Evolutionary conservation across 345 rosid species (phyloP), one percentile per base, ranked within the genome.

Genomic region (Arabidopsis arenosa): DNA sequence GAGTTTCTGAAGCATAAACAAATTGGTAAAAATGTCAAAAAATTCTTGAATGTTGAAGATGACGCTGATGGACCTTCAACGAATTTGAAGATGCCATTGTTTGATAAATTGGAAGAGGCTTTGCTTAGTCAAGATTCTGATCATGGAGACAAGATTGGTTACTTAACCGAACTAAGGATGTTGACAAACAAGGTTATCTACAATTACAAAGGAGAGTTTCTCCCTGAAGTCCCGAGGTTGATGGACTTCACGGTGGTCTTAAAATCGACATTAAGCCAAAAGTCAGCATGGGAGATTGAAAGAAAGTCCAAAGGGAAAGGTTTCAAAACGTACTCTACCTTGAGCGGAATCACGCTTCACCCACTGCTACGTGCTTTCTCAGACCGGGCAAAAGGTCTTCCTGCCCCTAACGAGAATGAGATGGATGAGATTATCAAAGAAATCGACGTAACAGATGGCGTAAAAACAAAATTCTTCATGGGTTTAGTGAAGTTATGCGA

Each of bases 161-260:
- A 85, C 56, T 84, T 85, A 58, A 85, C 71, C n/a, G 90, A 91
- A 67, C 80, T 91, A 10, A 90, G 88, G 2, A 88, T 85, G 82
- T 83, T 89, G 89, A 87, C 91, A 7, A 74, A 80, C 54, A 82
- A 80, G 52, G 78, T 91, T 47, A 87, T 91, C 21, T 90, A 86
- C 59, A 87, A 85, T 74, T 80, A 89, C 56, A 87, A 83, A 73
- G 90, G 92, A 75, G 94, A 89, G 80, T 86, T 83, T 76, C 79
- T 18, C 48, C n/a, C 87, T 66, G 94, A 86, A 55, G 92, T 85
- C 69, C 89, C 90, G 13, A 84, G 85, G 40, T 90, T 89, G n/a
- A 80, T 81, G 57, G 91, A 91, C 77, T 89, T 79, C 72, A 89
- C 91, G 0, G 86, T 86, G 15, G 70, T 87, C 26, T 84, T 91